Conservation (phyloP, 2,329 filamentous ascomycete genomes). For the Endothia cerciana region DNA sequence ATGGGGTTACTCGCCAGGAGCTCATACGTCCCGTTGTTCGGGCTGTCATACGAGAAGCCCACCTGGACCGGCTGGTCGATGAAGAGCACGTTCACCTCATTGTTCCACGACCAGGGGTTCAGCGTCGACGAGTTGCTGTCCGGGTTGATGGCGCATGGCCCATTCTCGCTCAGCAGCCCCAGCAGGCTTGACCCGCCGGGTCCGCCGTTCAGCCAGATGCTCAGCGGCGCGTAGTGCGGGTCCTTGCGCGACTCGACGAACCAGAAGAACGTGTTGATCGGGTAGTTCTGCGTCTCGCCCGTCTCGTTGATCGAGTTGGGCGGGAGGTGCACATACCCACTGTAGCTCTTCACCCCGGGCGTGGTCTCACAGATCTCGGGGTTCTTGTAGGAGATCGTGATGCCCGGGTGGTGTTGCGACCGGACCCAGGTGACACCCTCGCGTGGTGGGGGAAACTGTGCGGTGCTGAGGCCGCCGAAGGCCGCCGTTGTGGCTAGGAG, state of each 20-base stretch:
- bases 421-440: constrained; percentile 25
- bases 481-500: constrained; percentile 10
- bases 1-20: constrained; percentile 23
- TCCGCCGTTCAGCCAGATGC: constrained; percentile 55
- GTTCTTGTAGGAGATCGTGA: constrained; percentile 70
- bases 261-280: constrained; percentile 70
- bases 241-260: constrained; percentile 59
- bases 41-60: constrained; percentile 37
- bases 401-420: constrained; percentile 54
- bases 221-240: constrained; percentile 28
- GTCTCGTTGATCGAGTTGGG: constrained; percentile 42
- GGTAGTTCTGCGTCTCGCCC: constrained; percentile 42
- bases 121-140: constrained; percentile 52
- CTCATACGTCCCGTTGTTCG: constrained; percentile 35
- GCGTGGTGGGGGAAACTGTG: constrained; percentile 27
- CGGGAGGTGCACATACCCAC: constrained; percentile 62
- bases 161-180: constrained; percentile 56
- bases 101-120: constrained; percentile 65
- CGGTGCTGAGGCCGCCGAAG: constrained; percentile 16
- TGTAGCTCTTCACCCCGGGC: constrained; percentile 65
- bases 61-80: constrained; percentile 59
- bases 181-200: constrained; percentile 61
- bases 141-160: constrained; percentile 53
- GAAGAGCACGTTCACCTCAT: constrained; percentile 65
- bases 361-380: constrained; percentile 66